Evolutionary conservation across 345 rosid species (phyloP), one percentile per base, ranked within the genome.

Genomic region (Eutrema yunnanense): DNA sequence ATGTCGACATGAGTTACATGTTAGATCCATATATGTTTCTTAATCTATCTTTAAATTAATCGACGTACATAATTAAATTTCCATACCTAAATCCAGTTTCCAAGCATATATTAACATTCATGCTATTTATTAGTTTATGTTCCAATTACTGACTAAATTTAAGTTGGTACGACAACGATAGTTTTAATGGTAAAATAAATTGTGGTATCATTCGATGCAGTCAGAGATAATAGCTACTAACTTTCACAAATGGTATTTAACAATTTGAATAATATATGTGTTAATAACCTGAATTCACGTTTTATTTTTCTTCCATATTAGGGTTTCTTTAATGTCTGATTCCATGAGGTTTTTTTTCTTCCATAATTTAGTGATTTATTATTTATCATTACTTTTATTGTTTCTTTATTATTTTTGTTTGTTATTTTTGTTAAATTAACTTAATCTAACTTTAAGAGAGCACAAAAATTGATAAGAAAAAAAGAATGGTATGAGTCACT

Each of bases 1-100:
- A 14, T 73, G 67, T 74, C 67, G 67, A 73, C 78, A 66, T 38
- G 30, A 65, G 40, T 65, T 65, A 27, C 52, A 14, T 72, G 49
- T 38, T 49, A 59, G 44, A 71, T 12, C 14, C n/a, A 37, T 41
- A 19, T 49, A 13, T 70, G 19, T 29, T 36, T 47, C n/a, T 37
- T 26, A 8, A 33, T 22, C 46, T n/a, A 72, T 52, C 60, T 50
- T 61, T 51, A 42, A 16, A 27, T 32, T 36, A 55, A 33, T 56
- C n/a, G 43, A 57, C 65, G 44, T 36, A 52, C 2, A 14, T 37
- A 52, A 5, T 33, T 34, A 68, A 43, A 57, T 34, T 32, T 27
- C 9, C 40, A 67, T 30, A 19, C 11, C 19, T 4, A 30, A 44
- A n/a, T 29, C 13, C 7, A 44, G n/a, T 27, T 65, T 65, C 48